Evolutionary conservation across 305 asterid species (phyloP).

Genomic region (Striga hermonthica): DNA sequence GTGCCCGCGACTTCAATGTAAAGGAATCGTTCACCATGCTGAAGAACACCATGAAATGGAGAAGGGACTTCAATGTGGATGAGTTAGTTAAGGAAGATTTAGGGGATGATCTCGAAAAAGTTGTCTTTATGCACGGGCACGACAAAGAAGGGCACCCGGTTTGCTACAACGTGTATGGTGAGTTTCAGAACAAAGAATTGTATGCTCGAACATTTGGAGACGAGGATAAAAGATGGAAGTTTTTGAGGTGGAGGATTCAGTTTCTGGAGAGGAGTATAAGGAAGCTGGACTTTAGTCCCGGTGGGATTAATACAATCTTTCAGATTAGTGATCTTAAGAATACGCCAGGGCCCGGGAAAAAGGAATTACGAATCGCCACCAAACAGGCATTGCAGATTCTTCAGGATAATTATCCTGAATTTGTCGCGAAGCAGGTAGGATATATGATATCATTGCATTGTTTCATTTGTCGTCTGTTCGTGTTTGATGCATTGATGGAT

Average conservation of each 20-base stretch:
- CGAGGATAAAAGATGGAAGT: constrained; percentile 58
- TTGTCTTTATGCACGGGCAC: constrained; percentile 83
- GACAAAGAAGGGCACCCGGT: constrained; percentile 87
- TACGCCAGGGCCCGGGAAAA: constrained; percentile 77
- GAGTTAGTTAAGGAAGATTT: constrained; percentile 64
- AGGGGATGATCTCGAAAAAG: constrained; percentile 80
- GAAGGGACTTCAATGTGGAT: constrained; percentile 61
- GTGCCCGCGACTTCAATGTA: constrained; percentile 85
- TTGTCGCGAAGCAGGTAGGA: constrained; percentile 82
- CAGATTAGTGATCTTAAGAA: constrained; percentile 89
- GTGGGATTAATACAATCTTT: constrained; percentile 68
- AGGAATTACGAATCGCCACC: constrained; percentile 73
- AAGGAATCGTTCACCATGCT: constrained; percentile 70
- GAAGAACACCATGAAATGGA: constrained; percentile 66
- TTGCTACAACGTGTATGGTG: constrained; percentile 92
- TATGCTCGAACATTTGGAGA: constrained; percentile 67
- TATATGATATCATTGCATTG: not conserved
- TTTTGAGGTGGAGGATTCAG: constrained; percentile 92
- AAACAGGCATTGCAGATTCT: constrained; percentile 74
- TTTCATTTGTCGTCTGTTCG: not conserved
- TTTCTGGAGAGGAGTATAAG: constrained; percentile 85
- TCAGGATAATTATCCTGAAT: constrained; percentile 93
- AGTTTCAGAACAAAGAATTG: constrained; percentile 87
- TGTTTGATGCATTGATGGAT: no score
- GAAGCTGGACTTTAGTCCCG: constrained; percentile 76